Evolutionary conservation across 192 early-diverging fungal species (phyloP).

Genomic region (Dimargaris verticillata): DNA sequence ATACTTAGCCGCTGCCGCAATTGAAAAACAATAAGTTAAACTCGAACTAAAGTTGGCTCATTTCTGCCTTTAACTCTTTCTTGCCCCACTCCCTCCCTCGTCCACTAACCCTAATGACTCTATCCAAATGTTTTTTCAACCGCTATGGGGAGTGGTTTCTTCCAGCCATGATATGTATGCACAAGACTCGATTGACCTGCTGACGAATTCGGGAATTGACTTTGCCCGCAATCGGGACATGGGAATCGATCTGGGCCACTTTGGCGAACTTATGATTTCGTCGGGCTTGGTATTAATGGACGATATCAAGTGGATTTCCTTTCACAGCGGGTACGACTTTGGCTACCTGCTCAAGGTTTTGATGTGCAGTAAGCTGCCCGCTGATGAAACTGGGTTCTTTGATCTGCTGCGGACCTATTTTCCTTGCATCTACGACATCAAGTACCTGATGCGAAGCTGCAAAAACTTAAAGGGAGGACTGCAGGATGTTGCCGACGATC

Average conservation of each 20-base stretch:
- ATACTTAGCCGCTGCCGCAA: too few species aligned
- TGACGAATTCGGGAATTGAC: conserved; percentile 95
- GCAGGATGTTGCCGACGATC: conserved; percentile 94
- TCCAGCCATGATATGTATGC: conserved; percentile 98
- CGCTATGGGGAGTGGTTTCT: too few species aligned
- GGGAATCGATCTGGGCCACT: conserved; percentile 88
- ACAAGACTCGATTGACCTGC: conserved; percentile 92
- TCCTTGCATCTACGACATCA: conserved; percentile 98
- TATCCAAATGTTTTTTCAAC: too few species aligned
- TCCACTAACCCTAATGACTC: too few species aligned
- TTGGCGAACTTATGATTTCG: conserved; percentile 92
- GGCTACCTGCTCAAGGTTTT: conserved; percentile 93
- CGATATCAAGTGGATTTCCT: conserved; percentile 95
- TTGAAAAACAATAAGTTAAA: too few species aligned
- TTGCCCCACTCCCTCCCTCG: too few species aligned
- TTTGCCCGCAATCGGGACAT: conserved; percentile 92
- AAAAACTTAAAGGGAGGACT: conserved; percentile 91
- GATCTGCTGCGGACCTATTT: conserved; percentile 81
- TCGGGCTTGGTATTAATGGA: conserved; percentile 90
- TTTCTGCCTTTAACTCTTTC: too few species aligned
- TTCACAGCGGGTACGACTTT: conserved; percentile 99
- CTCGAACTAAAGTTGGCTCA: too few species aligned
- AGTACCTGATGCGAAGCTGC: conserved; percentile 94
- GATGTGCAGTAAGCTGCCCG: conserved; percentile 76
- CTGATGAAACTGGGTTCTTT: conserved; percentile 92